A percentile compares a stretch with the other conserved stretches of the same genome.
phyloP scores from a whole-genome alignment of 78 protist species.

The Guillardia theta region DNA sequence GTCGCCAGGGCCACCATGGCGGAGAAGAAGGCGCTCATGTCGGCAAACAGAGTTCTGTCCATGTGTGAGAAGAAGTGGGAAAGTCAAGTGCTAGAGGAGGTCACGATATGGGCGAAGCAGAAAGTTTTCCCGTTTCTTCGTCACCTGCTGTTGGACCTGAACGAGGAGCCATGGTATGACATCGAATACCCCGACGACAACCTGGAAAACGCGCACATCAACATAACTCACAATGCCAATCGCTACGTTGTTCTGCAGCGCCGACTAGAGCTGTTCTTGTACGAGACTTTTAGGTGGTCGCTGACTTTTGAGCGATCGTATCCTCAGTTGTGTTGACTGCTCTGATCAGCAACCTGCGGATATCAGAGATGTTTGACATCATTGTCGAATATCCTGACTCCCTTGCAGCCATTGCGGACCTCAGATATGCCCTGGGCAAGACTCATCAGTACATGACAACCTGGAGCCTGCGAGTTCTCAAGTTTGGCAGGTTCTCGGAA shows the following conservation, averaged over 20 bases:
- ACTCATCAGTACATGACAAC: not conserved
- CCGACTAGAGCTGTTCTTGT: not conserved
- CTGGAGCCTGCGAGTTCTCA: not conserved
- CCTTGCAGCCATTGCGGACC: not conserved
- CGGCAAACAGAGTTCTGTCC: too few species aligned
- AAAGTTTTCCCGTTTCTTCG: not conserved
- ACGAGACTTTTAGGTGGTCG: not conserved
- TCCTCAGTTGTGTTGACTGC: not conserved
- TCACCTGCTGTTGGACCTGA: not conserved
- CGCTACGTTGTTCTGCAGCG: too few species aligned
- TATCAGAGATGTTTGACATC: constrained; percentile 26
- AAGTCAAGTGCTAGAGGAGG: too few species aligned
- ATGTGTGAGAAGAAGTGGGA: too few species aligned
- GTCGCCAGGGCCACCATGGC: too few species aligned
- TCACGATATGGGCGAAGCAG: not conserved
- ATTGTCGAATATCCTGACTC: constrained; percentile 24
- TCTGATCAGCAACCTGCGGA: not conserved
- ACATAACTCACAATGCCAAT: too few species aligned
- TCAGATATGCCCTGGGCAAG: not conserved
- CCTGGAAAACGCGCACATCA: too few species aligned
- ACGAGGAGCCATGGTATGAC: too few species aligned
- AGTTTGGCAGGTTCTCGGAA: not conserved
- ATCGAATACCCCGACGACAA: too few species aligned
- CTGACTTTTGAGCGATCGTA: not conserved
- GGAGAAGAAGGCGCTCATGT: too few species aligned